These are phyloP conservation scores for Lagenidium sp. DNA, from an alignment of 352 stramenopile genomes.

Conservation along the genomic window DNA sequence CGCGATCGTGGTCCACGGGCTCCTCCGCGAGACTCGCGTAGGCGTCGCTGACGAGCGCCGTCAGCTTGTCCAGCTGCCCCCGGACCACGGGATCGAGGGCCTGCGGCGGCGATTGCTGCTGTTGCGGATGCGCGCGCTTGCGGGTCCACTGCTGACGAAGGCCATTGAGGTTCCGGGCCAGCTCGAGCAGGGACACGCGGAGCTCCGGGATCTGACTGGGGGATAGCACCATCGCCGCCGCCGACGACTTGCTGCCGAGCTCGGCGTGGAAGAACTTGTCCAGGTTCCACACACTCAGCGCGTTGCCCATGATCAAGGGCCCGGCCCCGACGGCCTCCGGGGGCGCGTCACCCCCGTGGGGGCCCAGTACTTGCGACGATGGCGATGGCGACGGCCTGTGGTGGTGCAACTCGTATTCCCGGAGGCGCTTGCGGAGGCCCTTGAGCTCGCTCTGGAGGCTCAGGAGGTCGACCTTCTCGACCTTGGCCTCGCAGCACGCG, in stretches of 20 bases:
- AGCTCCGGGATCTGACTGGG: conserved; percentile 47
- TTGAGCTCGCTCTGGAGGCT: conserved; percentile 44
- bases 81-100: conserved; percentile 44
- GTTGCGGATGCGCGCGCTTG: conserved; percentile 17
- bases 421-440: conserved; percentile 25
- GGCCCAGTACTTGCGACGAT: too few relatives aligned
- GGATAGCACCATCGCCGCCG: not conserved
- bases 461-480: conserved; percentile 36
- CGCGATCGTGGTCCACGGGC: conserved; percentile 32
- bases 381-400: too few relatives aligned
- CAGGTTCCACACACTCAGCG: conserved; percentile 9
- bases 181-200: conserved; percentile 58
- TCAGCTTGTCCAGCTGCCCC: conserved; percentile 60
- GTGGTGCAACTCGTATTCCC: too few relatives aligned
- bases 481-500: conserved; percentile 53
- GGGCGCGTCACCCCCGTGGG: too few relatives aligned
- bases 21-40: conserved; percentile 52
- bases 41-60: conserved; percentile 58
- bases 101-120: too few relatives aligned
- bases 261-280: conserved; percentile 20
- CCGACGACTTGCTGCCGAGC: too few relatives aligned
- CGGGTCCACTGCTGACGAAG: conserved; percentile 56
- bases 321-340: too few relatives aligned
- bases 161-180: conserved; percentile 62
- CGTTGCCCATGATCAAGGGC: too few relatives aligned